Conservation (phyloP, 2,329 filamentous ascomycete species). For the Arthrobotrys entomopaga region DNA sequence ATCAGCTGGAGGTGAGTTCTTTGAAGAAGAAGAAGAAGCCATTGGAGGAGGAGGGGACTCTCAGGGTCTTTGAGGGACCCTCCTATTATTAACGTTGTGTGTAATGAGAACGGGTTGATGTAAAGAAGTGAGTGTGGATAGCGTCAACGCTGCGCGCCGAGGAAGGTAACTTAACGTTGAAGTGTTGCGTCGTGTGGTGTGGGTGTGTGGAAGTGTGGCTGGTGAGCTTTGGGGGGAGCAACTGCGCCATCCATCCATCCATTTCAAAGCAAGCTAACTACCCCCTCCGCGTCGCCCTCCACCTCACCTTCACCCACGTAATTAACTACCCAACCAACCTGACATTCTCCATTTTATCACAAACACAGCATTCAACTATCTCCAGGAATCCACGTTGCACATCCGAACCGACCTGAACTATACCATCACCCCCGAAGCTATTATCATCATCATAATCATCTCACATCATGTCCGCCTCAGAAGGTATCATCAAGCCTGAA, state of each 20-base stretch:
- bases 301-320: constrained; percentile 9
- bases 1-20: no score
- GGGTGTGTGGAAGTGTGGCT: constrained; percentile 33
- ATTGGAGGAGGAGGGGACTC: not conserved
- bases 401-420: not conserved
- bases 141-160: no score
- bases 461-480: constrained; percentile 60
- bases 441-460: constrained; percentile 5
- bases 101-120: not conserved
- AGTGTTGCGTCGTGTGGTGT: constrained; percentile 34
- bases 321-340: no score
- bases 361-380: no score
- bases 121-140: not conserved
- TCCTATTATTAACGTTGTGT: not conserved
- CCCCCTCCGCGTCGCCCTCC: constrained; percentile 42
- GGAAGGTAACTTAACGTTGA: not conserved
- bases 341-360: not conserved
- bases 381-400: no score
- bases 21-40: no score
- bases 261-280: constrained; percentile 34
- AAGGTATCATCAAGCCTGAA: constrained; percentile 67
- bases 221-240: constrained; percentile 26
- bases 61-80: no score
- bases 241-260: constrained; percentile 13
- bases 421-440: constrained; percentile 22